phyloP scores from a whole-genome alignment of 2,329 filamentous ascomycete genomes.

The Leptoxyphium fumago region DNA sequence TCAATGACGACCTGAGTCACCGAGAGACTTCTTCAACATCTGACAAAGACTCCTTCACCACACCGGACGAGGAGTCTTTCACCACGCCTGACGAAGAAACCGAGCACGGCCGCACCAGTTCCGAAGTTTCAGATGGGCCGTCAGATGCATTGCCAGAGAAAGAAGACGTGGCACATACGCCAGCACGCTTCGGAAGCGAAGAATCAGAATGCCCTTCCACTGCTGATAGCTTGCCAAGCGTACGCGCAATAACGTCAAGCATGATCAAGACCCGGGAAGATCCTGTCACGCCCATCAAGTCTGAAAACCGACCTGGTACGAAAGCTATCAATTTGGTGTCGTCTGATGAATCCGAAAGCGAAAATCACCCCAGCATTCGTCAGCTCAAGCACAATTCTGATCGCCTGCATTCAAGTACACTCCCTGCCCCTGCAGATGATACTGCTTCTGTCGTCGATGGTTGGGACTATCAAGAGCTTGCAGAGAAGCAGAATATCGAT shows the following conservation, averaged over 20 bases:
- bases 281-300: neutral
- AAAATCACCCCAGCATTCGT: too few species aligned
- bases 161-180: too few species aligned
- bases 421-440: slow-evolving; percentile 1
- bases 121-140: too few species aligned
- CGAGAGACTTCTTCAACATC: too few species aligned
- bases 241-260: neutral
- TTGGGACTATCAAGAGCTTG: slow-evolving; percentile 23
- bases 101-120: neutral
- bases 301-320: neutral
- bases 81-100: neutral
- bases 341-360: neutral
- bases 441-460: slow-evolving; percentile 13
- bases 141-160: too few species aligned
- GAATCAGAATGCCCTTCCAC: neutral
- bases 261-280: neutral
- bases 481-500: slow-evolving; percentile 26
- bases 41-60: too few species aligned
- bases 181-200: too few species aligned
- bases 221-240: neutral
- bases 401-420: too few species aligned
- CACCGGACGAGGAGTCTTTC: neutral
- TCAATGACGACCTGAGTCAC: too few species aligned
- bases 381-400: too few species aligned
- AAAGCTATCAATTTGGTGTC: neutral